Evolutionary conservation across 108 stramenopile species (phyloP).

Genomic region (Parietichytrium sp.): DNA sequence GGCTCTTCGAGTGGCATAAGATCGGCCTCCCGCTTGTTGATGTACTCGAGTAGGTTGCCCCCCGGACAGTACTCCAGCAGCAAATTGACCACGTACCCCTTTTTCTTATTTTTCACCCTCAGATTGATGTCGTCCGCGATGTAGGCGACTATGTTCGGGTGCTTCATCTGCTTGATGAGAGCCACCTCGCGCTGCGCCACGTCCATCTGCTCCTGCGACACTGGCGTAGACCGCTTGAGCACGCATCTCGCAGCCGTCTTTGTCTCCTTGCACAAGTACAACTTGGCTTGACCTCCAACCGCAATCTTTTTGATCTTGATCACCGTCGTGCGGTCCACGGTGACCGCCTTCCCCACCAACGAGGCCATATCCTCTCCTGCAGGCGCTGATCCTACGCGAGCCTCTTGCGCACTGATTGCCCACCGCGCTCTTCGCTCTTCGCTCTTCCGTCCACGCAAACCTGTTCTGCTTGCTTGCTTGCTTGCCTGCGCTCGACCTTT

Average conservation of each 20-base stretch:
- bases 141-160: background rate
- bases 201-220: background rate
- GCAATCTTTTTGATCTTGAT: background rate
- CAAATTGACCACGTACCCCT: too few species aligned
- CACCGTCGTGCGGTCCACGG: too few species aligned
- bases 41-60: background rate
- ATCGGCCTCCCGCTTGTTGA: background rate
- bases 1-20: background rate
- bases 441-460: too few species aligned
- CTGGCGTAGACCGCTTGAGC: background rate
- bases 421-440: too few species aligned
- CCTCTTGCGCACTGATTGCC: too few species aligned
- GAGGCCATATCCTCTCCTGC: too few species aligned
- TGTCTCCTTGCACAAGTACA: background rate
- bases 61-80: background rate
- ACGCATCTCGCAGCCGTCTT: too few species aligned
- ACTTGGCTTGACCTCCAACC: background rate
- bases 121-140: background rate
- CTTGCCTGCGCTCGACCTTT: too few species aligned
- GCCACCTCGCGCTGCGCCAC: background rate
- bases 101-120: background rate
- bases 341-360: too few species aligned
- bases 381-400: too few species aligned
- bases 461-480: too few species aligned
- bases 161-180: background rate